Percentiles rank a stretch among this genome's conserved stretches.
These are phyloP conservation scores for rapeseed (Brassica napus) DNA, from an alignment of 345 rosid species.

Conservation along the genomic window Da-Ae NC_063449.1:45954501-45955000, in stretches of 20 bases:
- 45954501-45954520: conserved; percentile 2
- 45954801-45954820: conserved; percentile 9
- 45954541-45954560: not conserved
- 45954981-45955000: not conserved
- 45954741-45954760: conserved; percentile 18
- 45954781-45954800: conserved; percentile 65
- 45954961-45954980: too few relatives aligned
- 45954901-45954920: conserved; percentile 52
- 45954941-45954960: conserved; percentile 58
- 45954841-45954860: conserved; percentile 3
- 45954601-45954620: not conserved
- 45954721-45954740: conserved; percentile 1
- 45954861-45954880: not conserved
- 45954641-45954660: not conserved
- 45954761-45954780: conserved; percentile 51
- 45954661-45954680: conserved; percentile 37
- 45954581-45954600: not conserved
- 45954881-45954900: conserved; percentile 1
- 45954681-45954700: conserved; percentile 24
- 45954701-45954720: not conserved
- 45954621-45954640: conserved; percentile 8
- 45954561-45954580: not conserved
- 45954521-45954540: not conserved
- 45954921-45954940: conserved; percentile 73
- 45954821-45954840: not conserved